Percentiles rank a stretch among this genome's conserved stretches.
Conservation (phyloP, 176 grass and related monocot species). For the Musa acuminata region DNA sequence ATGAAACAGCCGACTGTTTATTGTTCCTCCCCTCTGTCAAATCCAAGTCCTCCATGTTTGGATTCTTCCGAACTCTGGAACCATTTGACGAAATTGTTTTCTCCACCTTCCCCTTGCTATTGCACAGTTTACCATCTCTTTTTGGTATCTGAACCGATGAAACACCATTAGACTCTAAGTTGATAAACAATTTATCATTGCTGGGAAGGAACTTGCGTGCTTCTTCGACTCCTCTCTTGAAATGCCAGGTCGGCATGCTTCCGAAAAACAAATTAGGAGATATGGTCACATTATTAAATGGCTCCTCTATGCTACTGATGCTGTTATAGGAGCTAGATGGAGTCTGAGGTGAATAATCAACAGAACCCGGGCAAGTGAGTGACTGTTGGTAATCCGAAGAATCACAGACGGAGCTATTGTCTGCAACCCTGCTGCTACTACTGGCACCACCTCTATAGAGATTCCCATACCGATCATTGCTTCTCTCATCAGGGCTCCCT, state of each 20-base stretch:
- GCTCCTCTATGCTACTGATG: constrained; percentile 12
- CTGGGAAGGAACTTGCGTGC: constrained; percentile 31
- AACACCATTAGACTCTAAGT: constrained; percentile 14
- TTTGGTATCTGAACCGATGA: constrained; percentile 9
- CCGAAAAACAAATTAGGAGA: constrained; percentile 71
- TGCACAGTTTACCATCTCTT: not conserved
- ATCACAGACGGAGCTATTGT: constrained; percentile 17
- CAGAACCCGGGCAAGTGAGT: constrained; percentile 3
- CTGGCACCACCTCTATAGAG: constrained; percentile 22
- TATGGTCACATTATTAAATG: constrained; percentile 27
- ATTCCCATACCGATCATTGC: constrained; percentile 18
- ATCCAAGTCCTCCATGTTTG: constrained; percentile 14
- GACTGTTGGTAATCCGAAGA: constrained; percentile 13
- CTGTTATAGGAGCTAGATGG: constrained; percentile 23
- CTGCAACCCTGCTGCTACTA: constrained; percentile 5
- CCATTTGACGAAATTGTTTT: constrained; percentile 9
- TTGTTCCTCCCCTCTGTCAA: constrained; percentile 23
- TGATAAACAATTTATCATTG: constrained; percentile 35
- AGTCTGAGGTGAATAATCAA: constrained; percentile 22
- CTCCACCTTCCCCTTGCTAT: constrained; percentile 11
- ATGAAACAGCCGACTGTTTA: constrained; percentile 36
- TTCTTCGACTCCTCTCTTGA: constrained; percentile 30
- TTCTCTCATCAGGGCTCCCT: constrained; percentile 50
- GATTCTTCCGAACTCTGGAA: constrained; percentile 12
- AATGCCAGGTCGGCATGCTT: constrained; percentile 48